Conservation (phyloP, 768 basidiomycete genomes). For the Phaffia australis region DNA sequence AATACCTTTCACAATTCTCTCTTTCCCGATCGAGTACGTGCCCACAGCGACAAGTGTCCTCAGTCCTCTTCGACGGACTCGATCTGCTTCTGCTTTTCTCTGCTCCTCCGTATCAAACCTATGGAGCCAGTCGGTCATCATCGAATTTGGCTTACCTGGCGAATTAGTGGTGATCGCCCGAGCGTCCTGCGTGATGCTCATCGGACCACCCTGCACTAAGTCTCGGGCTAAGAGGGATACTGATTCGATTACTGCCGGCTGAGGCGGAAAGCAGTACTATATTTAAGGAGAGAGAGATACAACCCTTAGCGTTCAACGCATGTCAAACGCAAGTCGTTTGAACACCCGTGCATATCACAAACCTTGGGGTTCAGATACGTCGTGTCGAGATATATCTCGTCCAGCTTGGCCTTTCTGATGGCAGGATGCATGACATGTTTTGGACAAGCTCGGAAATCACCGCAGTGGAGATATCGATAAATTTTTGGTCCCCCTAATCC, state of each 20-base stretch:
- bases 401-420: slow-evolving; percentile 66
- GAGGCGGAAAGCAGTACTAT: slow-evolving; percentile 88
- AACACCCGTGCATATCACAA: slow-evolving; percentile 35
- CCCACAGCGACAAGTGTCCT: slow-evolving; percentile 39
- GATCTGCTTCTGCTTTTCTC: slow-evolving; percentile 31
- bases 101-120: slow-evolving; percentile 29
- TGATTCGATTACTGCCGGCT: slow-evolving; percentile 83
- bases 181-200: slow-evolving; percentile 29
- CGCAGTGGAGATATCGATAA: slow-evolving; percentile 91
- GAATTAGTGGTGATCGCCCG: background rate
- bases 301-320: too few relatives aligned
- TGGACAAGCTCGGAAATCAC: slow-evolving; percentile 67
- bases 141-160: slow-evolving; percentile 28
- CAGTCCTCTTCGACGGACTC: slow-evolving; percentile 7
- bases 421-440: slow-evolving; percentile 74
- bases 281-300: background rate
- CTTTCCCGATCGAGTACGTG: slow-evolving; percentile 96
- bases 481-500: slow-evolving; percentile 56
- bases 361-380: slow-evolving; percentile 81
- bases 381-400: slow-evolving; percentile 87
- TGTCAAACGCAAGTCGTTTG: too few relatives aligned
- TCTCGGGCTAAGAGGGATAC: slow-evolving; percentile 71
- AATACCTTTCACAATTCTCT: slow-evolving; percentile 90
- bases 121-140: slow-evolving; percentile 40
- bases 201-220: slow-evolving; percentile 43